Evolutionary conservation across 2,329 filamentous ascomycete genomes (phyloP).

Genomic region (Talaromyces sp.): DNA sequence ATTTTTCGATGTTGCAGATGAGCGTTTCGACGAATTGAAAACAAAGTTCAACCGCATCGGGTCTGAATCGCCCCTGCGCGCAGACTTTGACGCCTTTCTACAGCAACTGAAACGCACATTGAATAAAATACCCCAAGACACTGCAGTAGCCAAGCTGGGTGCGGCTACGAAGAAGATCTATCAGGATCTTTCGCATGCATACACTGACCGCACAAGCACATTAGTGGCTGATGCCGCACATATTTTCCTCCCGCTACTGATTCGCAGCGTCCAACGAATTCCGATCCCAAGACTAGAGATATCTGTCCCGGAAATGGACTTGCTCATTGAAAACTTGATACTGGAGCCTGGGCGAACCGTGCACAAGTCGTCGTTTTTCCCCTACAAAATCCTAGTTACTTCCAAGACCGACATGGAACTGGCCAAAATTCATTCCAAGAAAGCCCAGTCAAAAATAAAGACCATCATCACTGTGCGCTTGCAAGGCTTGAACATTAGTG

Average conservation of each 20-base stretch:
- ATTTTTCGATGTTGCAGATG: constrained; percentile 72
- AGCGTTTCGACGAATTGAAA: constrained; percentile 56
- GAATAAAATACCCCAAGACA: constrained; percentile 62
- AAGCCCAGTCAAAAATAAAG: constrained; percentile 61
- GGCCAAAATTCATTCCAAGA: constrained; percentile 63
- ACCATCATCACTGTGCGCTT: constrained; percentile 72
- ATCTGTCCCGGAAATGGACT: constrained; percentile 73
- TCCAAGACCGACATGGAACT: constrained; percentile 84
- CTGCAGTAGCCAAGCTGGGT: constrained; percentile 64
- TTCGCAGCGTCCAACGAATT: constrained; percentile 75
- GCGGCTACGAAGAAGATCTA: constrained; percentile 63
- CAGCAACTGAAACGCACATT: constrained; percentile 63
- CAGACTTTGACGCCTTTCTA: constrained; percentile 68
- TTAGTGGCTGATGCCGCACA: constrained; percentile 71
- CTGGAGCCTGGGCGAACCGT: constrained; percentile 80
- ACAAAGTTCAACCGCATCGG: constrained; percentile 54
- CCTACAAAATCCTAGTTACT: constrained; percentile 72
- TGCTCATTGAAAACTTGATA: constrained; percentile 84
- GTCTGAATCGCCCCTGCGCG: constrained; percentile 60
- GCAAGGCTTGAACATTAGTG: constrained; percentile 75
- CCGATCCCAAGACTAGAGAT: constrained; percentile 89
- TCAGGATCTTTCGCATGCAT: constrained; percentile 61
- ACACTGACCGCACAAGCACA: constrained; percentile 61
- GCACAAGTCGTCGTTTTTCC: constrained; percentile 82
- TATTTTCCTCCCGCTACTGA: constrained; percentile 70